Base-by-base conservation (phyloP, 2,329 filamentous ascomycete genomes). In the Colletotrichum lupini region DNA sequence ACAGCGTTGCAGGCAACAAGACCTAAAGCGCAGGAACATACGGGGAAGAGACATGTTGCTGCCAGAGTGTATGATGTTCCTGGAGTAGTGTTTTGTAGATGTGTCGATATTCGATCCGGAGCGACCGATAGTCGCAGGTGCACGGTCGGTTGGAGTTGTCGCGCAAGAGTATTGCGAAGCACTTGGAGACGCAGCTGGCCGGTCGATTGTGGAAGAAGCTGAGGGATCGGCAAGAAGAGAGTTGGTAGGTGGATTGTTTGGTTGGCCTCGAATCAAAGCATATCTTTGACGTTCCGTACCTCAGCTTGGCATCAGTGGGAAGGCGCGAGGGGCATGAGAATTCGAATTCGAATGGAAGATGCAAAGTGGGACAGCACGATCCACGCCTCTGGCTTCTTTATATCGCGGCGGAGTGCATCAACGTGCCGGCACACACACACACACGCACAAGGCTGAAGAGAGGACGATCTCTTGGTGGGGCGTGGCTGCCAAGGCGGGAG, bases 11-110 rank as follows among this genome's bases (percentile, higher is more conserved):
- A n/a, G 32, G 1, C 30, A 26, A 35, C 24, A 14, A 19, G 16
- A 53, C 22, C 24, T 14, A 22, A 22, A 24, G 9, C 35, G 19
- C 2, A 35, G 19, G 37, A 60, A 42, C 74, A 14, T 56, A 75
- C 74, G 56, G 49, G 72, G 72, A 59, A 67, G 61, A 74, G 74
- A 64, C 74, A 75, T 75, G 55, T 37, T 68, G 72, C 46, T 46
- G 66, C 24, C 32, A 53, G 55, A 42, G 55, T 37, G 49, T 24
- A 30, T n/a, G 32, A 56, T 73, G 35, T 35, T 52, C 56, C 46
- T 65, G 24, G 42, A 55, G 46, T 22, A 53, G 35, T 30, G 8
- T 16, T 4, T 4, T 26, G 30, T 16, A 37, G 16, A 16, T 19
- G 58, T 53, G 19, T 63, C 58, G 24, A 52, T 14, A 5, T 63